Evolutionary conservation across 108 stramenopile species (phyloP), one percentile per base, ranked within the genome.

Genomic region (Thalassiosira profunda): DNA sequence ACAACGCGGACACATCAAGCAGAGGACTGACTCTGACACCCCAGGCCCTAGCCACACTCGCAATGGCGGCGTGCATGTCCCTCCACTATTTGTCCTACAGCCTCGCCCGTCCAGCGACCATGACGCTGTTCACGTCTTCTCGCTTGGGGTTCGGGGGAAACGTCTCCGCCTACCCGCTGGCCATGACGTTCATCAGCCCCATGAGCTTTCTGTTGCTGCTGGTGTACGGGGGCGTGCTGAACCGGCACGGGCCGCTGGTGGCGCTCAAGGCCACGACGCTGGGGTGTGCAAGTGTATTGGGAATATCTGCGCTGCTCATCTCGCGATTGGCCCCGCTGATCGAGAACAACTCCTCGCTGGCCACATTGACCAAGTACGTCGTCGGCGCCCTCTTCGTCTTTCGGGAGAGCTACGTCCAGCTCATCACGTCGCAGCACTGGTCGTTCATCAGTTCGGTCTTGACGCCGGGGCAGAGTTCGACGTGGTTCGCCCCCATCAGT

Each of bases 401-500:
- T 42, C 79, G 79, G 8, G 79, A 80, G 43, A 62, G 58, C n/a
- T 80, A 80, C 18, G 79, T 80, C n/a, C 74, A 76, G 29, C 68
- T 80, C 2, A 56, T 80, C 40, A 76, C 74, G 12, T 70, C 74
- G 31, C 79, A 80, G 35, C 74, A 76, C 64, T 80, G 79, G 79
- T 57, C 53, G 12, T 80, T 80, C 44, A 54, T 80, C 12, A 57
- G 52, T 33, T 73, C 71, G 57, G 45, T 80, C 14, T 48, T 80
- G 14, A 80, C 79, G 5, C 79, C 79, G 1, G 55, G 14, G 29
- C 73, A 80, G 69, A 67, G 71, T 55, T 64, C 71, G 2, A 51
- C 40, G 31, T 80, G 79, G 79, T 80, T 76, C 64, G 73, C 74
- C 1, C 79, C 74, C 7, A 73, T 80, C 61, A 80, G 74, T 41